A percentile compares a stretch with the other conserved stretches of the same genome.
These are phyloP conservation scores for Kazachstania sp. DNA, from an alignment of 1,139 yeast species.

Conservation along the genomic window DNA sequence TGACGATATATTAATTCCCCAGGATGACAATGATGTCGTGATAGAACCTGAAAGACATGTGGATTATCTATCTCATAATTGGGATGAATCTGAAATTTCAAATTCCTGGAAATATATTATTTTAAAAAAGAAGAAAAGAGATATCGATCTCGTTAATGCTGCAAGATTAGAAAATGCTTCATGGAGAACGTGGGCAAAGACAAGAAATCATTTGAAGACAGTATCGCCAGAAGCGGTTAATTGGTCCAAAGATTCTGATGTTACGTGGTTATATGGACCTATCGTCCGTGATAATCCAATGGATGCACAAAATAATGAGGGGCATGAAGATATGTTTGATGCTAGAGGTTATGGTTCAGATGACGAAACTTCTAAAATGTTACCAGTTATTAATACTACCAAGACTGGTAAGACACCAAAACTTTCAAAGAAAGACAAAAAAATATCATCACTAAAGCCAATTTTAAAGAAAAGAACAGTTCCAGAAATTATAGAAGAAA, in stretches of 20 bases:
- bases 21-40: slow-evolving; percentile 77
- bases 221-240: slow-evolving; percentile 66
- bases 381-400: slow-evolving; percentile 15
- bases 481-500: slow-evolving; percentile 47
- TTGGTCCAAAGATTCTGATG: slow-evolving; percentile 76
- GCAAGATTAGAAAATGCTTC: slow-evolving; percentile 69
- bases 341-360: slow-evolving; percentile 35
- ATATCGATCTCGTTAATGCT: slow-evolving; percentile 50
- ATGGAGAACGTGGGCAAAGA: slow-evolving; percentile 87
- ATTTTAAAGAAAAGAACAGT: slow-evolving; percentile 76
- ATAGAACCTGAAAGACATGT: slow-evolving; percentile 84
- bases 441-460: slow-evolving; percentile 41
- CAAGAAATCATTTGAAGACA: slow-evolving; percentile 55
- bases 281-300: slow-evolving; percentile 31
- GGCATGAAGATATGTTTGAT: slow-evolving; percentile 4
- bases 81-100: slow-evolving; percentile 91
- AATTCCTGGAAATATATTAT: slow-evolving; percentile 94
- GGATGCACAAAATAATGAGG: slow-evolving; percentile 10
- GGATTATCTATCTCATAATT: slow-evolving; percentile 86
- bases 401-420: not conserved
- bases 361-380: slow-evolving; percentile 32
- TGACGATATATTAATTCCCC: slow-evolving; percentile 40
- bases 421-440: not conserved
- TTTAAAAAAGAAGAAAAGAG: slow-evolving; percentile 50
- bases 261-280: slow-evolving; percentile 75